Percentiles rank a stretch among this genome's conserved stretches.
Evolutionary conservation across 176 grass and related monocot species (phyloP).

Genomic region (Ensete glaucum): DNA sequence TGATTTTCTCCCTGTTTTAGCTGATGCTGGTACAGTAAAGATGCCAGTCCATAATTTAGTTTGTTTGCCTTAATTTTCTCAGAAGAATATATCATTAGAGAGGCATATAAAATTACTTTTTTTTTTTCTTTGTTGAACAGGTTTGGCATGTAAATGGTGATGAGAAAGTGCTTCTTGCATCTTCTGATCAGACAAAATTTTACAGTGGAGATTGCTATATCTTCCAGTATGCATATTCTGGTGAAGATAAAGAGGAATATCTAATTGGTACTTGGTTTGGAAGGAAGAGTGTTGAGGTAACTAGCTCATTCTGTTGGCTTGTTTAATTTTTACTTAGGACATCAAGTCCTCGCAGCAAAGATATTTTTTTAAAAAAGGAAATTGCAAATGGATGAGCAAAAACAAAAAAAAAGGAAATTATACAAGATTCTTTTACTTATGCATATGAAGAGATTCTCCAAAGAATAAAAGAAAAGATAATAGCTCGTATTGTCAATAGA

Average conservation of each 20-base stretch:
- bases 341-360: background rate
- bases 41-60: background rate
- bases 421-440: no score
- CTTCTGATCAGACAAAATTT: conserved; percentile 57
- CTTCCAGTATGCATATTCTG: conserved; percentile 81
- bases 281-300: conserved; percentile 73
- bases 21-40: background rate
- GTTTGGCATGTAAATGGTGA: conserved; percentile 82
- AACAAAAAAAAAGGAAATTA: no score
- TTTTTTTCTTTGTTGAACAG: conserved; percentile 35
- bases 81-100: background rate
- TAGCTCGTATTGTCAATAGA: no score
- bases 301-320: background rate
- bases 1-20: background rate
- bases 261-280: conserved; percentile 97
- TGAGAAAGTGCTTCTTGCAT: conserved; percentile 54
- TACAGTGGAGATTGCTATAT: conserved; percentile 92
- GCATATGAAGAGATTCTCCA: no score
- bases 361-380: no score
- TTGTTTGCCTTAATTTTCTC: conserved; percentile 6
- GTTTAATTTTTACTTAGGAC: background rate
- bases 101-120: background rate
- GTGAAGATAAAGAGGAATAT: conserved; percentile 82
- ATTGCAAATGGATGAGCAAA: no score
- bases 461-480: no score